Conservation (phyloP, 2,329 filamentous ascomycete species). For the Penicillium sp. region DNA sequence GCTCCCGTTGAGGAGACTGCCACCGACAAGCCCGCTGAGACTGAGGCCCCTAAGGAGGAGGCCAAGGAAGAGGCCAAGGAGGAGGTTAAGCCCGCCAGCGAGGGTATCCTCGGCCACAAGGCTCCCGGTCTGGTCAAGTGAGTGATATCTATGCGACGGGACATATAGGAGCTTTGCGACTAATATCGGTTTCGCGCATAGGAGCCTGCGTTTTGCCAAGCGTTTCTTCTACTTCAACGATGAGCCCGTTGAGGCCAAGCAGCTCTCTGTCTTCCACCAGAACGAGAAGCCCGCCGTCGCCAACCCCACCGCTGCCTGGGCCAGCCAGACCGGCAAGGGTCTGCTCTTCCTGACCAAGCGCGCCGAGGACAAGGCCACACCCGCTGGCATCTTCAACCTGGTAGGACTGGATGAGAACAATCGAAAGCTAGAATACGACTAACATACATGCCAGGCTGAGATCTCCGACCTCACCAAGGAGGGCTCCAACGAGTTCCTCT, state of each 20-base stretch:
- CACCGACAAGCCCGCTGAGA: conserved; percentile 8
- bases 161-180: neutral
- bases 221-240: conserved; percentile 86
- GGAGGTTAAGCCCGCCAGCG: conserved; percentile 70
- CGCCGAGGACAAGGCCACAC: conserved; percentile 74
- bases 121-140: conserved; percentile 86
- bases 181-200: conserved; percentile 40
- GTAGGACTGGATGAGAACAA: conserved; percentile 53
- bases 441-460: conserved; percentile 55
- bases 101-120: conserved; percentile 88
- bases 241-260: conserved; percentile 71
- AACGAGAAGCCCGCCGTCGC: conserved; percentile 81
- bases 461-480: conserved; percentile 72
- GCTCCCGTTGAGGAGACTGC: conserved; percentile 13
- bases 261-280: conserved; percentile 75
- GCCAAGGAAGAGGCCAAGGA: conserved; percentile 23
- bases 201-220: conserved; percentile 87
- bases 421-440: conserved; percentile 19
- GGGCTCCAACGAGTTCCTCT: conserved; percentile 77
- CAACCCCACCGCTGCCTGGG: conserved; percentile 83
- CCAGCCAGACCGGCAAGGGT: conserved; percentile 90
- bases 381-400: conserved; percentile 79
- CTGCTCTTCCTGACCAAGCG: conserved; percentile 90
- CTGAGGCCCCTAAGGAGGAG: conserved; percentile 13
- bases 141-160: conserved; percentile 37